Base-by-base conservation (phyloP, 2,329 filamentous ascomycete species). In the Metarhizium humberi region DNA sequence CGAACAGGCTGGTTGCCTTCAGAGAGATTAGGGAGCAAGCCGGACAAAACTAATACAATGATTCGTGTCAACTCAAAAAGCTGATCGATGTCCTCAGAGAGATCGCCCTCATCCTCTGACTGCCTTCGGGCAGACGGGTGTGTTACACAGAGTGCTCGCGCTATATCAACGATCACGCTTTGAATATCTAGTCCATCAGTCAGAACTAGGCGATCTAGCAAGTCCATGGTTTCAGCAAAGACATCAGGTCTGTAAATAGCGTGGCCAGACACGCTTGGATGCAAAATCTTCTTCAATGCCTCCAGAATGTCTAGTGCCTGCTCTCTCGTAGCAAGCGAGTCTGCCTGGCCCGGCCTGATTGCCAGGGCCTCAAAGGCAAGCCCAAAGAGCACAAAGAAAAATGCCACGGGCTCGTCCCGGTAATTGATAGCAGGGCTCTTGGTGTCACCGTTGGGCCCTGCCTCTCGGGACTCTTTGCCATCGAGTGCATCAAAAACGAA, bases 301-400 rank as follows among this genome's bases (percentile, higher is more conserved):
- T 87, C 85, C 20, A 99, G 77, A 53, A 99, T 96, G 58, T 91
- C 91, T 32, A 96, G 74, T 6, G 88, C 90, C 67, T 96, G 90
- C 60, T 87, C 86, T 60, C 86, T 85, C 0, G 84, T 84, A 4
- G 85, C 85, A 34, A 91, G 78, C 3, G 71, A 73, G 53, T 73
- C 71, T 53, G 60, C 66, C 52, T 73, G 70, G 2, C 70, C 69
- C 5, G 88, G 86, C 50, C 91, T 85, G 6, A 90, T 90, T 7
- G 92, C 92, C 25, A 99, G 80, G 18, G 95, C 92, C 71, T 99
- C 95, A 62, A 99, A 97, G 0, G 92, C 91, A 56, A 99, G 86
- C 11, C 94, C 94, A 63, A 97, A 99, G 0, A 99, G 80, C 14
- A 99, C 92, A 65, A 99, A 99, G 76, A 99, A 99, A 78, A 99